Evolutionary conservation across 768 basidiomycete genomes (phyloP).

Genomic region (Porpolomopsis calyptriformis): DNA sequence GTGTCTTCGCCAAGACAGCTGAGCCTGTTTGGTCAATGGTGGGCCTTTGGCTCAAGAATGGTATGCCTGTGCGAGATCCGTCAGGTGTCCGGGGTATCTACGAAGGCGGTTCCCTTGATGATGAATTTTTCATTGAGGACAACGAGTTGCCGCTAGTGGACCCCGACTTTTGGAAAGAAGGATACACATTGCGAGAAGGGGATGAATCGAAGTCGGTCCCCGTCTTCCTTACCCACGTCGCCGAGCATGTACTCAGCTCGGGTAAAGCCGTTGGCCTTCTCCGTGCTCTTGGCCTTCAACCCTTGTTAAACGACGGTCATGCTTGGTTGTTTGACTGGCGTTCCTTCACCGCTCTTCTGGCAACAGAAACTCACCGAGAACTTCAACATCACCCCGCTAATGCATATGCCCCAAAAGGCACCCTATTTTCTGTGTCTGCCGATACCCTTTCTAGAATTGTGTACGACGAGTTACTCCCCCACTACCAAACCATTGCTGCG

Average conservation of each 20-base stretch:
- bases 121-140: conserved; percentile 75
- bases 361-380: conserved; percentile 13
- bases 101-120: conserved; percentile 37
- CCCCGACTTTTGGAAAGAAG: conserved; percentile 73
- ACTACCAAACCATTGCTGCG: conserved; percentile 41
- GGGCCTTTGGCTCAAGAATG: conserved; percentile 60
- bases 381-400: conserved; percentile 1
- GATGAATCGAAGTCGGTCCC: conserved; percentile 35
- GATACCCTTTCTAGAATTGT: conserved; percentile 52
- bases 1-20: conserved; percentile 49
- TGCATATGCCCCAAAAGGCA: conserved; percentile 1
- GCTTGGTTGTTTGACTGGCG: conserved; percentile 33
- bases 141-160: conserved; percentile 51
- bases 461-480: conserved; percentile 51
- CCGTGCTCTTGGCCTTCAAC: conserved; percentile 41
- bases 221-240: conserved; percentile 49
- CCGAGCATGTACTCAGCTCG: conserved; percentile 47
- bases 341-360: conserved; percentile 32
- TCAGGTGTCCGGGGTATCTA: conserved; percentile 14
- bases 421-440: conserved; percentile 41
- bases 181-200: conserved; percentile 44
- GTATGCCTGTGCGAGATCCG: conserved; percentile 38
- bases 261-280: conserved; percentile 74
- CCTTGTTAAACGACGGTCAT: conserved; percentile 14
- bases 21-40: conserved; percentile 72